Evolutionary conservation across 2,329 filamentous ascomycete genomes (phyloP).

Genomic region (Fusarium chaquense): DNA sequence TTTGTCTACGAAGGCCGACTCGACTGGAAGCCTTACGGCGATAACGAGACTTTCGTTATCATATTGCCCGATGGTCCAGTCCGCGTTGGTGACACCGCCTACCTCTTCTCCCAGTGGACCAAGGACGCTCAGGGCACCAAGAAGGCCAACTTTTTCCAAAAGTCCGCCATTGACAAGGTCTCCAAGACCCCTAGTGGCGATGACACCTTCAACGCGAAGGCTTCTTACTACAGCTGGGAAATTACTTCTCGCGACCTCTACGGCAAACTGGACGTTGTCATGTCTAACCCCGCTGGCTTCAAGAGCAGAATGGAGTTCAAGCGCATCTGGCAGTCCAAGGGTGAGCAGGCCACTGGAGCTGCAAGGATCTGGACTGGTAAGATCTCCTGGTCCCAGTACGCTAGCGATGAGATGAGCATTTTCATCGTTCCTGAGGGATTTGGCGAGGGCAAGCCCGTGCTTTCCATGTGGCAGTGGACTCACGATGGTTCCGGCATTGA

Average conservation of each 20-base stretch:
- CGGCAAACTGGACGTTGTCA: constrained; percentile 17
- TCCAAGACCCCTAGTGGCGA: constrained; percentile 3
- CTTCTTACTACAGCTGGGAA: constrained; percentile 11
- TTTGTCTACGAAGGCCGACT: constrained; percentile 39
- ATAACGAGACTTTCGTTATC: constrained; percentile 33
- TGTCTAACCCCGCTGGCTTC: constrained; percentile 8
- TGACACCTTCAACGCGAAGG: constrained; percentile 23
- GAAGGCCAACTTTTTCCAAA: constrained; percentile 35
- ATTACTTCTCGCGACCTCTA: constrained; percentile 25
- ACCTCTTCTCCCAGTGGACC: constrained; percentile 37
- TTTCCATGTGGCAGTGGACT: constrained; percentile 35
- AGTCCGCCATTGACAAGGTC: constrained; percentile 11
- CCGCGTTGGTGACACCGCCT: constrained; percentile 28
- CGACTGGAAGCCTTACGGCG: constrained; percentile 28
- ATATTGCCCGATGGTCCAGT: constrained; percentile 28
- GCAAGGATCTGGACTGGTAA: constrained; percentile 38
- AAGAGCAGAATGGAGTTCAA: constrained; percentile 9
- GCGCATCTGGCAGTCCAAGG: constrained; percentile 27
- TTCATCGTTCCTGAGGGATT: constrained; percentile 36
- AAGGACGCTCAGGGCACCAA: neutral
- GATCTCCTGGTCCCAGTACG: constrained; percentile 19
- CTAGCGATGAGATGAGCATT: constrained; percentile 19
- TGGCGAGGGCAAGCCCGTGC: constrained; percentile 26
- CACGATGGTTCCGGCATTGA: neutral
- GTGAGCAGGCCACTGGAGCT: neutral